Percentiles rank a stretch among this genome's conserved stretches.
Conservation (phyloP, 1,284 basidiomycete species). For the Ceratobasidium sp. region DNA sequence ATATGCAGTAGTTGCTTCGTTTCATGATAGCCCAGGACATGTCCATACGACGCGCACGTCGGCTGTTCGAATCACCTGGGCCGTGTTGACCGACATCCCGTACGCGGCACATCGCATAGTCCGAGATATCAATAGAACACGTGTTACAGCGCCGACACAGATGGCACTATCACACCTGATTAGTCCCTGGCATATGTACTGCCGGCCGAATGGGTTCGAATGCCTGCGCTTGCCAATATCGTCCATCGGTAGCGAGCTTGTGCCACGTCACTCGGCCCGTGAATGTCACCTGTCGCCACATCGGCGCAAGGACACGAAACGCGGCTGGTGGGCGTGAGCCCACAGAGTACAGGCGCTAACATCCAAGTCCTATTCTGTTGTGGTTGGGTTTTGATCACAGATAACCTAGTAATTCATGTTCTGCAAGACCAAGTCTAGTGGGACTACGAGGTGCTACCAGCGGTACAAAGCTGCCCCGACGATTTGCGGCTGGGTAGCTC, state of each 20-base stretch:
- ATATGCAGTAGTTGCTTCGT: neutral
- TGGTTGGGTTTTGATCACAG: no score
- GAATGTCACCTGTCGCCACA: neutral
- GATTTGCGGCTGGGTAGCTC: neutral
- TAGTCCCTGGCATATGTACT: neutral
- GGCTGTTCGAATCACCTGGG: neutral
- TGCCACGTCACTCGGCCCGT: neutral
- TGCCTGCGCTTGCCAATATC: neutral
- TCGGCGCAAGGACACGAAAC: neutral
- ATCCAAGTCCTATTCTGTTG: no score
- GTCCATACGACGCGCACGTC: neutral
- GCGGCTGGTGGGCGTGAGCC: neutral
- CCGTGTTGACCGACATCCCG: conserved; percentile 1
- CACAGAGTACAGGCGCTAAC: neutral
- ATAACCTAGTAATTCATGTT: no score
- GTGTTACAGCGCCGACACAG: neutral
- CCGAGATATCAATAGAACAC: neutral
- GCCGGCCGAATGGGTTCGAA: neutral
- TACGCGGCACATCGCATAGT: neutral
- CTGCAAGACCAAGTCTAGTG: no score
- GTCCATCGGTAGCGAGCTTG: neutral
- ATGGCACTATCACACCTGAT: neutral
- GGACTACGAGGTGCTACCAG: neutral
- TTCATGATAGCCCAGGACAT: conserved; percentile 2
- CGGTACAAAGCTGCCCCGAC: neutral